Evolutionary conservation across 805 yeast species (phyloP).

Genomic region (Suhomyces tanzawaensis): DNA sequence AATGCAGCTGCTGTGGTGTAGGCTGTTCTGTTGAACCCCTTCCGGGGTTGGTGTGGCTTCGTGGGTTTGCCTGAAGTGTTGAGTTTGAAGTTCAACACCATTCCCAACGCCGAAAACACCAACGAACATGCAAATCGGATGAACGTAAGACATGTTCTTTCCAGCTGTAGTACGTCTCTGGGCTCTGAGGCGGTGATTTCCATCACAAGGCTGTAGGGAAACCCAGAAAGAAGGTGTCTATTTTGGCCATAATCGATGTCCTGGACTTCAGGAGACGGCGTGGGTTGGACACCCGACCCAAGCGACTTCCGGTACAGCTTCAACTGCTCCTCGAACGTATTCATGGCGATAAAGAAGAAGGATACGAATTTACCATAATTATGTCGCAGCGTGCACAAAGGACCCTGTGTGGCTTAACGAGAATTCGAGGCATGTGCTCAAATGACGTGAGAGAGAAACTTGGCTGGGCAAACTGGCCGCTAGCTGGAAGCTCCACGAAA

Average conservation of each 20-base stretch:
- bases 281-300: too few species aligned
- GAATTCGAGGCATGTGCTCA: too few species aligned
- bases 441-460: too few species aligned
- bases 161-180: constrained; percentile 53
- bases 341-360: background rate
- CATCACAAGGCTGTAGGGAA: constrained; percentile 25
- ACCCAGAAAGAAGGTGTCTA: constrained; percentile 2
- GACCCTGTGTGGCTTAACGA: too few species aligned
- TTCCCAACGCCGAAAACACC: constrained; percentile 46
- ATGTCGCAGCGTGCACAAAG: too few species aligned
- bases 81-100: constrained; percentile 44
- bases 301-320: background rate
- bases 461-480: too few species aligned
- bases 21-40: constrained; percentile 2
- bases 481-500: too few species aligned
- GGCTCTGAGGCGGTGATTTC: constrained; percentile 48
- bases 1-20: constrained; percentile 20
- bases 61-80: constrained; percentile 26
- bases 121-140: constrained; percentile 45
- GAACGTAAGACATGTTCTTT: constrained; percentile 51
- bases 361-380: too few species aligned
- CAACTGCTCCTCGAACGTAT: background rate
- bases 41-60: too few species aligned
- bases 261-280: too few species aligned
- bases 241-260: too few species aligned